These are phyloP conservation scores for Escovopsis sp. DNA, from an alignment of 2,329 filamentous ascomycete species.

Conservation along the genomic window DNA sequence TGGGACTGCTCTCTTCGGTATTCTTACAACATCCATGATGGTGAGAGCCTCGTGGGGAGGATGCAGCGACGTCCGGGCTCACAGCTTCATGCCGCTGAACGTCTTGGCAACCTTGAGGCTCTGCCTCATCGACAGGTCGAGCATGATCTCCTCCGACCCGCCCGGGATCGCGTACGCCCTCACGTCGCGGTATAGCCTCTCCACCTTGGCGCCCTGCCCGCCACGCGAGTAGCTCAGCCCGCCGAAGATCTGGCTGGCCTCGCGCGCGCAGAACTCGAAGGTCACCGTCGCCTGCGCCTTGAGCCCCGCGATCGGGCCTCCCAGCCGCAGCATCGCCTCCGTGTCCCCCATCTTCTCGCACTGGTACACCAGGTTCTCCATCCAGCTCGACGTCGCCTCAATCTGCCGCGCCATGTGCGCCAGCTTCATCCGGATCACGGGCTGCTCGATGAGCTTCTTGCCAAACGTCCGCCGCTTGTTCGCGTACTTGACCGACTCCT, in stretches of 20 bases:
- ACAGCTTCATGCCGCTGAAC: slow-evolving; percentile 83
- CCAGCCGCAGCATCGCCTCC: slow-evolving; percentile 90
- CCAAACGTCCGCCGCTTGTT: slow-evolving; percentile 95
- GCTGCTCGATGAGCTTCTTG: slow-evolving; percentile 91
- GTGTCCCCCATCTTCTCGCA: slow-evolving; percentile 85
- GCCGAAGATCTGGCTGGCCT: slow-evolving; percentile 95
- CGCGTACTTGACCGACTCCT: slow-evolving; percentile 91
- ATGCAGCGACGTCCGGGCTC: background rate
- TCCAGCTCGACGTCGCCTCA: slow-evolving; percentile 92
- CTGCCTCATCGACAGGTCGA: slow-evolving; percentile 89
- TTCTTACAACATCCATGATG: background rate
- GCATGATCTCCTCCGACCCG: slow-evolving; percentile 96
- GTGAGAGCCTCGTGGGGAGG: background rate
- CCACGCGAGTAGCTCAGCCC: slow-evolving; percentile 84
- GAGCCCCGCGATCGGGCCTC: slow-evolving; percentile 80
- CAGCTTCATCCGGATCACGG: slow-evolving; percentile 93
- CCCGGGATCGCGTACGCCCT: slow-evolving; percentile 93
- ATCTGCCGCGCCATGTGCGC: slow-evolving; percentile 98
- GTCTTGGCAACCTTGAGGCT: slow-evolving; percentile 76
- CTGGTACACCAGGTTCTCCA: slow-evolving; percentile 90
- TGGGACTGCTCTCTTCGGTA: background rate
- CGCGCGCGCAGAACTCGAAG: slow-evolving; percentile 94
- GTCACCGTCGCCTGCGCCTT: slow-evolving; percentile 91
- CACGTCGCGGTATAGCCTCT: slow-evolving; percentile 88
- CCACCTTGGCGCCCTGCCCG: slow-evolving; percentile 88